Evolutionary conservation across 306 rosid genomes (phyloP).

Genomic region (Acacia acuminata): DNA sequence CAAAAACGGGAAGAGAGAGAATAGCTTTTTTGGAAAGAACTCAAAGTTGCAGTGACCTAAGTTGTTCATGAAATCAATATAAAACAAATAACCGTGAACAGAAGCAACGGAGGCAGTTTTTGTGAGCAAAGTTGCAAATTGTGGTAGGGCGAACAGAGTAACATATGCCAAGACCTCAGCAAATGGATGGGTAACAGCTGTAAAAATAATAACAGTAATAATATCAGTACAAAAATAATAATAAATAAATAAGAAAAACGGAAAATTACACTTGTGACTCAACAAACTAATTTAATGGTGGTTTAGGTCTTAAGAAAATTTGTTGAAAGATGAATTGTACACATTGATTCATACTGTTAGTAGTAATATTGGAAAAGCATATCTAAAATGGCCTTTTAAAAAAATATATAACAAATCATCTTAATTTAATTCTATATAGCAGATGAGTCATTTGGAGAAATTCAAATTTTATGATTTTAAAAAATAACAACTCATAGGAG

Average conservation of each 20-base stretch:
- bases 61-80: background rate
- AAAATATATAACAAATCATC: too few species aligned
- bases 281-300: too few species aligned
- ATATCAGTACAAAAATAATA: background rate
- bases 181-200: conserved; percentile 64
- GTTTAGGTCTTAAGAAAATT: background rate
- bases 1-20: background rate
- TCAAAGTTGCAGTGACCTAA: background rate
- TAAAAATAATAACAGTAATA: background rate
- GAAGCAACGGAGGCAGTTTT: background rate
- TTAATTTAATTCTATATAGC: too few species aligned
- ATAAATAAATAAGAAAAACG: too few species aligned
- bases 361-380: too few species aligned
- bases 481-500: too few species aligned
- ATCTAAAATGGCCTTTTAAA: too few species aligned
- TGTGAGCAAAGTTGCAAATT: background rate
- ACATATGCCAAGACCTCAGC: conserved; percentile 49
- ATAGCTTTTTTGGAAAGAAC: background rate
- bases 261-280: background rate
- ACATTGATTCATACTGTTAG: too few species aligned
- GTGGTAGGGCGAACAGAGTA: conserved; percentile 25
- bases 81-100: background rate
- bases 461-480: too few species aligned
- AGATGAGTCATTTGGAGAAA: too few species aligned
- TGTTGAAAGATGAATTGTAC: too few species aligned